Evolutionary conservation across 1,284 basidiomycete genomes (phyloP).

Genomic region (Papiliotrema flavescens): DNA sequence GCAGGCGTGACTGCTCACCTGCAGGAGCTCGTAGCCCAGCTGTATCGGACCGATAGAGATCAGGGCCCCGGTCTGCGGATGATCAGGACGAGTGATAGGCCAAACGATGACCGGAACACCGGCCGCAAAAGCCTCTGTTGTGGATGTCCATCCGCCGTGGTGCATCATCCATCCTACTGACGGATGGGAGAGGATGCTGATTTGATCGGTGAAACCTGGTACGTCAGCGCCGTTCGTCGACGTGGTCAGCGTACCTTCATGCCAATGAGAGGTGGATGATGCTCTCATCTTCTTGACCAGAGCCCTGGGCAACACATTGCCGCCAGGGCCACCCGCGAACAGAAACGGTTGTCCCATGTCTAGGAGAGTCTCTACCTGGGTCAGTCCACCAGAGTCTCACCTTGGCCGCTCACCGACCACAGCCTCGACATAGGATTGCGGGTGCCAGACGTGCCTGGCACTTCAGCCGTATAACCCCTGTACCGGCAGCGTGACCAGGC

Average conservation of each 20-base stretch:
- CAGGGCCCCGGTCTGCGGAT: not conserved
- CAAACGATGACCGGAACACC: conserved; percentile 5
- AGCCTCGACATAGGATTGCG: not conserved
- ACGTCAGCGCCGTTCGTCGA: not conserved
- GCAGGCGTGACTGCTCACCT: too few relatives aligned
- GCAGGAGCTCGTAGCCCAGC: too few relatives aligned
- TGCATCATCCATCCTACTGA: conserved; percentile 1
- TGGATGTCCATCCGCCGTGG: conserved; percentile 5
- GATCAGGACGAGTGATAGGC: not conserved
- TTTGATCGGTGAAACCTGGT: not conserved
- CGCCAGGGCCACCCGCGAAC: too few relatives aligned
- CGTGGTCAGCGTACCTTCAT: not conserved
- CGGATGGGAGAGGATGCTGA: conserved; percentile 2
- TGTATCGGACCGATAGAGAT: not conserved
- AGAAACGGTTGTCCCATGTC: too few relatives aligned
- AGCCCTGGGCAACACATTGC: too few relatives aligned
- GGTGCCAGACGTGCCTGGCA: too few relatives aligned
- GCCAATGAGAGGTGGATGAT: not conserved
- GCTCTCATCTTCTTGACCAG: not conserved
- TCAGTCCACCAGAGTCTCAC: too few relatives aligned
- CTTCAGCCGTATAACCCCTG: too few relatives aligned
- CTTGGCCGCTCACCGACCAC: not conserved
- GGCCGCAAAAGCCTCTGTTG: not conserved
- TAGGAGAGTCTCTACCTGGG: too few relatives aligned
- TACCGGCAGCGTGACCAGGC: too few relatives aligned